Base-by-base conservation (phyloP, 495 filamentous ascomycete genomes). In the Penicillium cinerascens region DNA sequence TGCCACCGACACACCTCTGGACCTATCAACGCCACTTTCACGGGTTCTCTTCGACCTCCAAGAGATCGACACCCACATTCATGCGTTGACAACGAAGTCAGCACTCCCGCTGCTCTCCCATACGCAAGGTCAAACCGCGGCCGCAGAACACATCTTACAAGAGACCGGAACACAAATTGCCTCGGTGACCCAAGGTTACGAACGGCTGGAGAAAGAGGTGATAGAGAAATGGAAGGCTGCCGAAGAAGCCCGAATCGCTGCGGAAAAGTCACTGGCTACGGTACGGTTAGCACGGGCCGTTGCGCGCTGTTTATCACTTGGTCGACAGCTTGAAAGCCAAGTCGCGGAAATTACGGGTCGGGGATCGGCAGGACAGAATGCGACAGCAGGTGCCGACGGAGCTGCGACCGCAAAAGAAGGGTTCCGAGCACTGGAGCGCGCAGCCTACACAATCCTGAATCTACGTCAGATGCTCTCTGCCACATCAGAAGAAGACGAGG, bases 31-130 rank as follows among this genome's bases (percentile, higher is more conserved):
- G 29, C 93, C 93, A 3, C 81, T 97, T 33, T 96, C 92, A 2
- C 83, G 89, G 42, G 93, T 97, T 11, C 81, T 97, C 16, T 99
- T 99, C 70, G 93, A 99, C 70, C 82, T 95, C 15, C 93, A 99
- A 67, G 93, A 97, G 68, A 86, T 99, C 53, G 92, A 97, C 70
- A 95, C 91, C 1, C 90, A 96, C 64, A 96, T 97, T 55, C 87
- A 97, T 70, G 78, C 79, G 16, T 80, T 99, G 21, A 95, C 92
- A 40, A 93, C 89, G 42, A 83, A 85, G 58, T 87, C 87, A 42
- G 88, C 95, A 13, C 75, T 92, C 6, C 88, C 91, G 1, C 76
- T 97, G n/a, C 80, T 97, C 22, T 75, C 82, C 16, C 80, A 95
- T 70, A 93, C 90, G 22, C 77, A 82, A 52, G 74, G 78, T 42